Evolutionary conservation across 2,329 filamentous ascomycete species (phyloP), one percentile per base, ranked within the genome.

Genomic region (Phaeomoniella chlamydospora): DNA sequence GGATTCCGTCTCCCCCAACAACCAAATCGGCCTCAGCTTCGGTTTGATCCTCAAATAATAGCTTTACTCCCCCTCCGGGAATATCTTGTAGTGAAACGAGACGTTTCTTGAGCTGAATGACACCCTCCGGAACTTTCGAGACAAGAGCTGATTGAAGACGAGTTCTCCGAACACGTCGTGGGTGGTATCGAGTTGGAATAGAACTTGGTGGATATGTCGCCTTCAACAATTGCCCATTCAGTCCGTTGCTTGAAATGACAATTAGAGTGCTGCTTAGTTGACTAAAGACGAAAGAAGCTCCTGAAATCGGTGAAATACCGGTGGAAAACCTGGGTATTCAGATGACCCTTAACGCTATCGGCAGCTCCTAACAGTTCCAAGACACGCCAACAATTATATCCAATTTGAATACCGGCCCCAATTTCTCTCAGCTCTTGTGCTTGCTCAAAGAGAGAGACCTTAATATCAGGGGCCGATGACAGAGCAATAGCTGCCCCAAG

Each of bases 1-100:
- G 59, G 35, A 70, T 70, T 2, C 68, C 65, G 44, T 72, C 65
- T 3, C 64, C 68, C 0, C 67, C 68, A 2, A 72, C 56, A 1
- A 71, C 55, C 0, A 72, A 46, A 41, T 69, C 66, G 2, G 58
- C 58, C 12, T 35, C 54, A 51, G 37, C 37, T 10, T 55, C 47
- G 2, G 56, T 57, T 1, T 59, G 58, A 41, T 72, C 67, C 10
- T 61, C 53, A 38, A 74, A 72, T 0, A 38, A 33, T 6, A 72
- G 49, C 3, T 50, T 42, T 2, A 67, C 49, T 3, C 60, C 64
- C 0, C 46, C 48, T 11, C 39, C 43, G 0, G 49, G 45, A 2
- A 59, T 40, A 34, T 69, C 52, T 3, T 59, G 47, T 2, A 71
- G 43, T 0, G 41, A 43, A 0, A 48, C 39, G 2, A 72, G 52